Percentiles rank a stretch among this genome's conserved stretches.
Conservation (phyloP, 139 green algal species). For the Closterium sp. region DNA sequence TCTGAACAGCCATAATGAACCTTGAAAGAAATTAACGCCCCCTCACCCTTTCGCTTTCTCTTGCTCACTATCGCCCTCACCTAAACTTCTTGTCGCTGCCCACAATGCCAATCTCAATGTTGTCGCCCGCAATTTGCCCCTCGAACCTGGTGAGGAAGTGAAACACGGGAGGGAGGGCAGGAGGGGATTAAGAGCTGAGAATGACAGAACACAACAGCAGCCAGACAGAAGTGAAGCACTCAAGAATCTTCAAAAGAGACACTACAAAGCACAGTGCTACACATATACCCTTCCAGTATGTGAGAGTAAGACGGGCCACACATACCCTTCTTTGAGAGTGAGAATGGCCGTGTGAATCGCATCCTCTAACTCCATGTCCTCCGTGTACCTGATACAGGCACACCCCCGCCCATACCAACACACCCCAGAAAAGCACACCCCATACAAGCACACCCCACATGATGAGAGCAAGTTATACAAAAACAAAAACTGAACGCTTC, state of each 20-base stretch:
- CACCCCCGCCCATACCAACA: background rate
- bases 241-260: background rate
- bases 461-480: background rate
- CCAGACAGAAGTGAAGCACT: background rate
- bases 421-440: background rate
- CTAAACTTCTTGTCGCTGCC: constrained; percentile 88
- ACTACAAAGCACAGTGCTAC: background rate
- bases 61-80: constrained; percentile 11
- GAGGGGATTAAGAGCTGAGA: background rate
- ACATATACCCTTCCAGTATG: background rate
- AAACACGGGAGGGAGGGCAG: background rate
- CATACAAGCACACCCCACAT: background rate
- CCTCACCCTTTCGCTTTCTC: no score
- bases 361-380: constrained; percentile 98
- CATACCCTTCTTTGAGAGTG: constrained; percentile 84
- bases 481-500: no score
- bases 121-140: constrained; percentile 81
- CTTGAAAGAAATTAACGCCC: no score
- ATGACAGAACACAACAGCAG: background rate
- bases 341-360: constrained; percentile 97
- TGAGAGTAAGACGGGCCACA: constrained; percentile 1
- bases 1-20: no score
- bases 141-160: constrained; percentile 73
- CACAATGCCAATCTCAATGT: constrained; percentile 87
- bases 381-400: constrained; percentile 68